A percentile compares a stretch with the other conserved stretches of the same genome.
Conservation (phyloP, 2,329 filamentous ascomycete genomes). For the Calycina marina region DNA sequence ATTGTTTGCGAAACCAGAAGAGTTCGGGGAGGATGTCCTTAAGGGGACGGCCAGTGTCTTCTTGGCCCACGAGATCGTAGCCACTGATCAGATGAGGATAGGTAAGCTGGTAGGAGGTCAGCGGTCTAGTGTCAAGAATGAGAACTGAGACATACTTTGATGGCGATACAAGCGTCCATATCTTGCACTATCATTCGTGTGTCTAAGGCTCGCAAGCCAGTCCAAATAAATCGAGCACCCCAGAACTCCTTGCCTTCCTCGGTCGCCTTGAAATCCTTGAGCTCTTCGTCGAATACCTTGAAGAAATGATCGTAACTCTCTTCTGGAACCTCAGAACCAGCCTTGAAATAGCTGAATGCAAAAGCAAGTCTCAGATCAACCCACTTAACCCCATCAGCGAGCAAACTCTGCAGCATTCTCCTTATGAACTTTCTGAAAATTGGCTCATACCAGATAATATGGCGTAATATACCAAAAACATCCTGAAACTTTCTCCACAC, state of each 20-base stretch:
- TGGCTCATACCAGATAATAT: slow-evolving; percentile 77
- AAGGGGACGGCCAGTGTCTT: slow-evolving; percentile 62
- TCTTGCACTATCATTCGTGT: slow-evolving; percentile 55
- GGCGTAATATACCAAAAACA: slow-evolving; percentile 59
- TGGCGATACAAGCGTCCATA: slow-evolving; percentile 78
- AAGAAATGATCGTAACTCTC: slow-evolving; percentile 56
- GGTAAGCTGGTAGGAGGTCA: neutral
- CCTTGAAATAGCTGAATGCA: slow-evolving; percentile 51
- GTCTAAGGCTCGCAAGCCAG: slow-evolving; percentile 48
- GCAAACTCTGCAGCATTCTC: slow-evolving; percentile 53
- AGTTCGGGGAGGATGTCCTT: slow-evolving; percentile 62
- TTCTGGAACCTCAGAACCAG: slow-evolving; percentile 51
- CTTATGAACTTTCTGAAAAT: slow-evolving; percentile 68
- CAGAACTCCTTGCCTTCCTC: slow-evolving; percentile 65
- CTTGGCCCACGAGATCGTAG: slow-evolving; percentile 78
- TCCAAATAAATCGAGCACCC: slow-evolving; percentile 79
- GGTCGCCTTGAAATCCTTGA: slow-evolving; percentile 58
- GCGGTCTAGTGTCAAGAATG: neutral
- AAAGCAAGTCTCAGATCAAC: slow-evolving; percentile 72
- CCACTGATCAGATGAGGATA: slow-evolving; percentile 69
- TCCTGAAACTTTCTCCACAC: slow-evolving; percentile 72
- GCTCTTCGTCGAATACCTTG: slow-evolving; percentile 59
- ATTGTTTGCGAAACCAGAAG: slow-evolving; percentile 81
- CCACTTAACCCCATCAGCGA: slow-evolving; percentile 74
- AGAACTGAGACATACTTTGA: slow-evolving; percentile 39